phyloP scores from a whole-genome alignment of 2,329 filamentous ascomycete species.

The Bisporella sp. region DNA sequence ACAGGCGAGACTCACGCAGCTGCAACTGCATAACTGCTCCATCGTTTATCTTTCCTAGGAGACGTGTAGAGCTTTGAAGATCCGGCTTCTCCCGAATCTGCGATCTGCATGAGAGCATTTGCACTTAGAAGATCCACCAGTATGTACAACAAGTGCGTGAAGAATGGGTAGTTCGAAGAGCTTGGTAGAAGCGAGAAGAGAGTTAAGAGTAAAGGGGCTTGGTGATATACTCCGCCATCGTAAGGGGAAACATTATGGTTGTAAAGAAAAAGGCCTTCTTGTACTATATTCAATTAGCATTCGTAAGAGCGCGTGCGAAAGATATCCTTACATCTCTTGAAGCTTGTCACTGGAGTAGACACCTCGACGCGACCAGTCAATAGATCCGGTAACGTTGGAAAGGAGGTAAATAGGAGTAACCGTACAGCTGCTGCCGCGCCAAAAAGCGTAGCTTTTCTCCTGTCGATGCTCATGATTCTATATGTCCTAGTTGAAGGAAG shows the following conservation, averaged over 20 bases:
- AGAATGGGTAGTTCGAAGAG: slow-evolving; percentile 56
- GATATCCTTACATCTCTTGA: slow-evolving; percentile 74
- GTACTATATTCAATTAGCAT: slow-evolving; percentile 48
- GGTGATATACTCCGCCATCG: slow-evolving; percentile 77
- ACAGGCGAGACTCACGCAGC: slow-evolving; percentile 54
- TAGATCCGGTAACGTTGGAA: slow-evolving; percentile 77
- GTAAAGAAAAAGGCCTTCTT: slow-evolving; percentile 94
- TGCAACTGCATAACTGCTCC: slow-evolving; percentile 68
- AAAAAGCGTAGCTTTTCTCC: slow-evolving; percentile 62
- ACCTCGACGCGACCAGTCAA: slow-evolving; percentile 91
- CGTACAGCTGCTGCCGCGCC: slow-evolving; percentile 70
- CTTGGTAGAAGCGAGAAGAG: slow-evolving; percentile 85
- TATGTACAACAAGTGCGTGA: slow-evolving; percentile 76
- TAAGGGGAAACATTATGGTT: slow-evolving; percentile 95
- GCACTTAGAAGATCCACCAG: slow-evolving; percentile 76
- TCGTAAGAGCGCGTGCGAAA: background rate
- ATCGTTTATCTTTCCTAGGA: slow-evolving; percentile 65
- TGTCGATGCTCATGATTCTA: slow-evolving; percentile 42
- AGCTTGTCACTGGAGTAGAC: slow-evolving; percentile 94
- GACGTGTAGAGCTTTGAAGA: slow-evolving; percentile 74
- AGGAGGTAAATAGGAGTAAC: slow-evolving; percentile 70
- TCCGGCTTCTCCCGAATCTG: slow-evolving; percentile 71
- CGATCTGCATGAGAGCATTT: slow-evolving; percentile 69
- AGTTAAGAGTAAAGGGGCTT: slow-evolving; percentile 84
- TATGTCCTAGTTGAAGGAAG: background rate